Base-by-base conservation (phyloP, 1,284 basidiomycete species). In the Cryptococcus wingfieldii region DNA sequence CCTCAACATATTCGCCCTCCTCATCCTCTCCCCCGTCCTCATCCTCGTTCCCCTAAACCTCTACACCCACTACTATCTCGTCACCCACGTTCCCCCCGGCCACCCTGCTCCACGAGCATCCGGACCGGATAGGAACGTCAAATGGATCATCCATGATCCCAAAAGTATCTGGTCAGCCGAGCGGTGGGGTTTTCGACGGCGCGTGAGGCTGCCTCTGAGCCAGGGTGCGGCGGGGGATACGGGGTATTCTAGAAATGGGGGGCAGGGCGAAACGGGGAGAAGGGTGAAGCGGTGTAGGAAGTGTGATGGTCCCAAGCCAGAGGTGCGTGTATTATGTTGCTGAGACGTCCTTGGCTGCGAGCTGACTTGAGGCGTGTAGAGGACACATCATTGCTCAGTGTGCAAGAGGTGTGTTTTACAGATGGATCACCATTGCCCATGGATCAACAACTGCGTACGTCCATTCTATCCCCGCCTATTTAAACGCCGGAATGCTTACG, bases 351-450 rank as follows among this genome's bases (percentile, higher is more conserved):
- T 38, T 46, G 18, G 44, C 25, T 27, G 25, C 12, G 14, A 23
- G 25, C 44, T 46, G n/a, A 14, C n/a, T 23, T 42, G 18, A 13
- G 6, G 8, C 5, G 44, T 47, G 39, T 79, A 97, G 86, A 86
- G 96, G 72, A 82, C 94, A 3, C 95, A 98, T 73, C 96, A 98
- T 76, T 98, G 95, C 78, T 83, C 87, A 10, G 86, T 96, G 63
- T 98, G 95, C 76, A 89, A 90, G 62, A 84, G 83, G 51, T 98
- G 96, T 73, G 84, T 96, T 23, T 77, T 98, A 50, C 92, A 96
- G 72, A 98, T 89, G 77, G 93, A 96, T 69, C 93, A 96, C 70
- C 93, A 96, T 76, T 93, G 90, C 77, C 89, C 90, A 37, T 71
- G 95, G 95, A 86, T 98, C 63, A 98, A 98, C 72, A 89, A 91